Evolutionary conservation across 345 rosid genomes (phyloP).

Genomic region (Salix purpurea): DNA sequence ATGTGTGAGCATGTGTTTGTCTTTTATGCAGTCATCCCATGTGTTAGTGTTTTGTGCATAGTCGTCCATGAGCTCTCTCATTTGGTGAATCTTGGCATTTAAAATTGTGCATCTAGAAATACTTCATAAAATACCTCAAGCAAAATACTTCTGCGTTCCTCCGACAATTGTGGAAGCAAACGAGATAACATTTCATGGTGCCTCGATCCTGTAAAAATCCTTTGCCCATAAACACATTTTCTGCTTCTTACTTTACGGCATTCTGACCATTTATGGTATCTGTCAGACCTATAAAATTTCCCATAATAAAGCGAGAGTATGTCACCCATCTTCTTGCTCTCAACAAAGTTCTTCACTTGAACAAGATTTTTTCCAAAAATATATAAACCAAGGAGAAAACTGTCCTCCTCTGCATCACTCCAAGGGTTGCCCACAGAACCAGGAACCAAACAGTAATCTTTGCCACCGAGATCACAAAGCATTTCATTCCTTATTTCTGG

Average conservation of each 20-base stretch:
- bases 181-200: slow-evolving; percentile 63
- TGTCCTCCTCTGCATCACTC: slow-evolving; percentile 38
- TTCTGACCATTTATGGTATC: slow-evolving; percentile 57
- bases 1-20: not conserved
- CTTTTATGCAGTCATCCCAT: not conserved
- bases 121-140: slow-evolving; percentile 45
- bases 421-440: slow-evolving; percentile 46
- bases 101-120: not conserved
- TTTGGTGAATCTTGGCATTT: not conserved
- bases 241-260: slow-evolving; percentile 50
- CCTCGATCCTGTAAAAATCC: slow-evolving; percentile 64
- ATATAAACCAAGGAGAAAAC: slow-evolving; percentile 69
- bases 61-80: not conserved
- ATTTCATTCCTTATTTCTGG: slow-evolving; percentile 16
- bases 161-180: slow-evolving; percentile 40
- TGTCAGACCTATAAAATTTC: slow-evolving; percentile 51
- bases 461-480: slow-evolving; percentile 10
- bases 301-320: slow-evolving; percentile 66
- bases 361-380: slow-evolving; percentile 63
- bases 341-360: slow-evolving; percentile 53
- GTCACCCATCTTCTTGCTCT: slow-evolving; percentile 53
- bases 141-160: slow-evolving; percentile 40
- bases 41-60: not conserved
- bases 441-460: slow-evolving; percentile 34
- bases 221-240: slow-evolving; percentile 47